Percentiles rank a stretch among this genome's conserved stretches.
Conservation (phyloP, 768 basidiomycete species). For the Porphyrellus cyaneotinctus region DNA sequence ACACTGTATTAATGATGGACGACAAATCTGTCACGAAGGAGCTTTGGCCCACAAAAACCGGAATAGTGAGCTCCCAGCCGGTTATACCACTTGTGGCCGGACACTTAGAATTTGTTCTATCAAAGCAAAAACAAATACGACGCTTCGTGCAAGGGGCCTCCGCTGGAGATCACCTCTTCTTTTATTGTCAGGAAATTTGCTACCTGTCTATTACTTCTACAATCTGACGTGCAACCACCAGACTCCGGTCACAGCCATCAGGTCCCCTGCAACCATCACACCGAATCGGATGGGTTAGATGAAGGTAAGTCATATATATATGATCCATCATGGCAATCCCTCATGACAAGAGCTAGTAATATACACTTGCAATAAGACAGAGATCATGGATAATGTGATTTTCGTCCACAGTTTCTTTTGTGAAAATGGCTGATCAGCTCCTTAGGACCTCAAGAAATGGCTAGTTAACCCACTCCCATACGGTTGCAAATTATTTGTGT, state of each 20-base stretch:
- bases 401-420: constrained; percentile 28
- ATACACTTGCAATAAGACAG: constrained; percentile 6
- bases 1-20: constrained; percentile 46
- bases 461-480: constrained; percentile 24
- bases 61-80: constrained; percentile 37
- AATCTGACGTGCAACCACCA: constrained; percentile 13
- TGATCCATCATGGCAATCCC: background rate
- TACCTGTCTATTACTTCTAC: no score
- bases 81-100: background rate
- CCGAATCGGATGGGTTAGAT: constrained; percentile 49
- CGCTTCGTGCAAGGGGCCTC: constrained; percentile 42
- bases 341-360: constrained; percentile 7
- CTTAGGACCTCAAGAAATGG: constrained; percentile 21
- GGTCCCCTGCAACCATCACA: constrained; percentile 37
- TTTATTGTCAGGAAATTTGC: constrained; percentile 43
- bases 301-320: constrained; percentile 37
- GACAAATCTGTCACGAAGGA: constrained; percentile 19
- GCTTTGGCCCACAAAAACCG: constrained; percentile 38
- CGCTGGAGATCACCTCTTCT: constrained; percentile 50
- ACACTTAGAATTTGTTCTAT: background rate
- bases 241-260: constrained; percentile 53
- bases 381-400: constrained; percentile 25
- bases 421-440: constrained; percentile 22
- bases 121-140: constrained; percentile 40
- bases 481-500: constrained; percentile 27